Evolutionary conservation across 164 flowering plant species (phyloP).

Genomic region (Tinospora cordifolia): DNA sequence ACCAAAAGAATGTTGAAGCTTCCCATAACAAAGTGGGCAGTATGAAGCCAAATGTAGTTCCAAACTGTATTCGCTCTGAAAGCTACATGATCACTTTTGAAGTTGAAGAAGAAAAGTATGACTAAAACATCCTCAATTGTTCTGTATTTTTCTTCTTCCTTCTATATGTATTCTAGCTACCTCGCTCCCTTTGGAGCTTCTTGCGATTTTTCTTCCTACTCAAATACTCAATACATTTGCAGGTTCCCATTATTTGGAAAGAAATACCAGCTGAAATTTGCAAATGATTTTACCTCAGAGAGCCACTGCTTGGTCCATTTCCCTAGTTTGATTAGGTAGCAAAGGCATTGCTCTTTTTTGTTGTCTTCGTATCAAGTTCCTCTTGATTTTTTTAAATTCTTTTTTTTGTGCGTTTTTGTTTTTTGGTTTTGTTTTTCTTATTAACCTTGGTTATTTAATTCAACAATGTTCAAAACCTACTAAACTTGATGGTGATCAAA

Average conservation of each 20-base stretch:
- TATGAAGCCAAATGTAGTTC: constrained; percentile 74
- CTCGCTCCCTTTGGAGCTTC: not conserved
- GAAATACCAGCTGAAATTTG: constrained; percentile 79
- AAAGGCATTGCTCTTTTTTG: not conserved
- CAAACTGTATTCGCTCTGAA: constrained; percentile 87
- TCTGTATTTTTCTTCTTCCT: constrained; percentile 2
- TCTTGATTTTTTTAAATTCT: too few species aligned
- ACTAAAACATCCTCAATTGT: not conserved
- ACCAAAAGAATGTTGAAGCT: constrained; percentile 98
- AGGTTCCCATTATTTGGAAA: constrained; percentile 96
- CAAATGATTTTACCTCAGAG: constrained; percentile 67
- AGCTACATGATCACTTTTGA: constrained; percentile 90
- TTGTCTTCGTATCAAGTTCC: not conserved
- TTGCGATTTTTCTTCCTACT: not conserved
- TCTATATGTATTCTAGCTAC: not conserved
- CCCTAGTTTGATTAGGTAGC: constrained; percentile 92
- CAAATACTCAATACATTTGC: constrained; percentile 18
- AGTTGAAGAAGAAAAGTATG: constrained; percentile 96
- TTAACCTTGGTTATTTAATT: not conserved
- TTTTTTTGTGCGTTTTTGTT: too few species aligned
- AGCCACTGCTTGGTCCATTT: constrained; percentile 91
- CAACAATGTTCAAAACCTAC: not conserved
- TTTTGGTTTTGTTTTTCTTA: not conserved
- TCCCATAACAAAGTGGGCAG: constrained; percentile 66
- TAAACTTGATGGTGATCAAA: constrained; percentile 5